A percentile compares a stretch with the other conserved stretches of the same genome.
phyloP scores from a whole-genome alignment of 139 green algal species.

The Spirogloea muscicola region DNA sequence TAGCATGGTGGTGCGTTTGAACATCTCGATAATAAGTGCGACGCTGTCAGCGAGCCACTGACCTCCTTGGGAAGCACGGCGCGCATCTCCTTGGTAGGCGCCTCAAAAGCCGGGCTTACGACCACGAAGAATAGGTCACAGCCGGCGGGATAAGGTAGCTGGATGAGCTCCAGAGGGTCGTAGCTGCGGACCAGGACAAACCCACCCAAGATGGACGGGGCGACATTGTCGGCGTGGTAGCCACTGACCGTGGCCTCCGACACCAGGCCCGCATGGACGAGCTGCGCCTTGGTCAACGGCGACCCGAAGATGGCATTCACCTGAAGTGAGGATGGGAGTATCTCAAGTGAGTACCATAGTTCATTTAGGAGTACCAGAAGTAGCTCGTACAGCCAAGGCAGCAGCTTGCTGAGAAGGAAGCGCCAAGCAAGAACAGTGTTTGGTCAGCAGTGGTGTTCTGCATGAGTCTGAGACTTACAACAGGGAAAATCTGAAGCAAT shows the following conservation, averaged over 20 bases:
- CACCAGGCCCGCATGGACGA: slow-evolving; percentile 77
- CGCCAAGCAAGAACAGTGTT: too few species aligned
- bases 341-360: background rate
- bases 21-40: too few species aligned
- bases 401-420: background rate
- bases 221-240: slow-evolving; percentile 97
- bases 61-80: slow-evolving; percentile 84
- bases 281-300: slow-evolving; percentile 68
- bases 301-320: slow-evolving; percentile 85
- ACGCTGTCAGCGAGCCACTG: too few species aligned
- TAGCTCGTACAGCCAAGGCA: background rate
- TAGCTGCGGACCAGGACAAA: slow-evolving; percentile 84
- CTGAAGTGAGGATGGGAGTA: slow-evolving; percentile 34
- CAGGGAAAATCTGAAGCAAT: too few species aligned
- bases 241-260: slow-evolving; percentile 83
- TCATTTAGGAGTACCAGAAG: background rate
- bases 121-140: slow-evolving; percentile 70
- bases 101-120: slow-evolving; percentile 92
- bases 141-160: slow-evolving; percentile 33
- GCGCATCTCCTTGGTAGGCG: slow-evolving; percentile 87
- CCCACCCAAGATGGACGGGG: slow-evolving; percentile 82
- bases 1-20: too few species aligned
- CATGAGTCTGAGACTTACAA: too few species aligned
- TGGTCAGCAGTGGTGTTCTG: too few species aligned
- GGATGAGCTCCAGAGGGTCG: slow-evolving; percentile 69